Evolutionary conservation across 1,139 yeast species (phyloP), one percentile per base, ranked within the genome.

Genomic region (Spathaspora sp.): DNA sequence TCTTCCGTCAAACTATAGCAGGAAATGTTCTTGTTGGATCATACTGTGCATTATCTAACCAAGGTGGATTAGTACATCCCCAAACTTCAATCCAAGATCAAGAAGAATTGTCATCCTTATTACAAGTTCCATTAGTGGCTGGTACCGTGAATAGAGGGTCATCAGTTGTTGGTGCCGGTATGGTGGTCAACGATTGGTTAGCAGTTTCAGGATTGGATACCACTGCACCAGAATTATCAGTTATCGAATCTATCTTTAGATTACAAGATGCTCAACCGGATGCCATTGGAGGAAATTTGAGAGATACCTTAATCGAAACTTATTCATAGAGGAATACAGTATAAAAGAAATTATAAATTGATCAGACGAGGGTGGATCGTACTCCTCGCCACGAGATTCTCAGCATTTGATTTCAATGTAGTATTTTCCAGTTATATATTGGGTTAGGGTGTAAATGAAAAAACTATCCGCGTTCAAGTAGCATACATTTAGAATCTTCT

Each of bases 61-160:
- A 91, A 70, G 99, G 99, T 66, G 99, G 98, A 53, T 78, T 95
- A 56, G 99, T 95, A 43, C 99, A 95, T 69, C 98, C 99, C 40
- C 97, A 89, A 67, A 95, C 99, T 38, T 84, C 96, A 38, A 85
- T 93, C 51, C 97, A 93, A 69, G 99, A 95, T 68, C 99, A 93
- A 74, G 99, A 95, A 72, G 99, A 95, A 72, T 80, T 95, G 59
- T 89, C 97, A 10, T 89, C 97, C 34, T 78, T 95, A 65, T 79
- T 95, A 60, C 99, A 95, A 72, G 96, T 95, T 43, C 99, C 99
- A 47, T 78, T 95, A 56, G 99, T 95, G 42, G 99, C 99, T 11
- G 99, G 99, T 69, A 90, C 98, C 38, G 95, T 95, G 51, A 95
- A 95, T 76, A 86, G 99, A 70, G 99, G 99, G 69, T 88, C 96